A percentile compares a stretch with the other conserved stretches of the same genome.
phyloP scores from a whole-genome alignment of 75 land plant genomes.

The Pseudotsuga menziesii region DNA sequence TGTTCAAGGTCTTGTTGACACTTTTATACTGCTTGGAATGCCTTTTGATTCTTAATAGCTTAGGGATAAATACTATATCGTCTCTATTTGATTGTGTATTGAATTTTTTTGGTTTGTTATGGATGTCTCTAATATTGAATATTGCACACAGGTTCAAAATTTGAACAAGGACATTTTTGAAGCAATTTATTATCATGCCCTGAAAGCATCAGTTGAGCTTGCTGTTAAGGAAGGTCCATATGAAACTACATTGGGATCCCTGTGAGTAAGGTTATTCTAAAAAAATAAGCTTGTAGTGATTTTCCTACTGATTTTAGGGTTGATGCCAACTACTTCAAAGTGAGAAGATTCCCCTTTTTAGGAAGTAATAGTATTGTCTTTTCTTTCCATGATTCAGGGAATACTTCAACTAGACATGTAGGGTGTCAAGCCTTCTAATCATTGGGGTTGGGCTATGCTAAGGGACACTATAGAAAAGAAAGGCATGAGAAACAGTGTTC shows the following conservation, averaged over 20 bases:
- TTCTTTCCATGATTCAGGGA: constrained; percentile 51
- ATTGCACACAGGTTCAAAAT: constrained; percentile 68
- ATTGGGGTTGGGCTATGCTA: constrained; percentile 82
- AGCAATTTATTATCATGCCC: no score
- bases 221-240: no score
- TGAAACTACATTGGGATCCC: constrained; percentile 83
- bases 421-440: constrained; percentile 68
- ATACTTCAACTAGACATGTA: no score
- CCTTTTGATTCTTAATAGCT: constrained; percentile 96
- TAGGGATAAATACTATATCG: not conserved
- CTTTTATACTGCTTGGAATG: constrained; percentile 94
- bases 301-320: not conserved
- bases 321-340: not conserved
- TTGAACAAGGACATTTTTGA: no score
- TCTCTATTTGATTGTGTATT: not conserved
- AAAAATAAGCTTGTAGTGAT: not conserved
- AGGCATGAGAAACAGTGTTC: constrained; percentile 85
- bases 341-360: not conserved
- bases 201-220: constrained; percentile 72
- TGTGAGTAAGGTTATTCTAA: constrained; percentile 70
- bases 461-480: constrained; percentile 48
- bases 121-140: not conserved
- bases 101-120: not conserved
- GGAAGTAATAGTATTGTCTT: not conserved
- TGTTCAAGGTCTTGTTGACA: constrained; percentile 95